Evolutionary conservation across 371 early-diverging fungal genomes (phyloP), one percentile per base, ranked within the genome.

Genomic region (Rhizopus sp.): DNA sequence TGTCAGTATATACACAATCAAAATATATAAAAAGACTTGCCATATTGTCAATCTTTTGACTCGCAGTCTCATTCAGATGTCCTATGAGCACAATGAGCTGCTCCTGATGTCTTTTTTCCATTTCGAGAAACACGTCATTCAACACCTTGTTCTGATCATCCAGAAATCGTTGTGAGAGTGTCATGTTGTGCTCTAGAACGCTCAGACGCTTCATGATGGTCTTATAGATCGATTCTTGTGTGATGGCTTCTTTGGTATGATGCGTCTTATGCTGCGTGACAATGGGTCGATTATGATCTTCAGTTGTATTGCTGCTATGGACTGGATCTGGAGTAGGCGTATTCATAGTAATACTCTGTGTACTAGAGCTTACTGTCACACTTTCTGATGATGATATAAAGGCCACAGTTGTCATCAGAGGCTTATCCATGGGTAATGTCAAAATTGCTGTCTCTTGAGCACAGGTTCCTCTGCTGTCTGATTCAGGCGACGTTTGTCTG

Each of bases 131-230:
- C 6, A 92, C 83, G 5, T 88, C 84, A 65, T 90, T 91, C 32
- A 93, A 78, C 57, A 86, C 83, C 50, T 84, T 81, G 62, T 85
- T 90, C 66, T 94, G 93, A 55, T 94, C 93, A 57, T 94, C 93
- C 62, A 95, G 70, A 56, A 89, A 93, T 50, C 84, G 83, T 57
- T 88, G 86, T 4, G 92, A 88, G 23, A 93, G 60, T 0, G 93
- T 88, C 9, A 89, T 81, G 64, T 93, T 93, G 23, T 85, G 68
- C 67, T 96, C 96, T 7, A 96, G 74, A 13, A 80, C 73, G 44
- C 72, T 74, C 1, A 97, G 73, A 10, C 97, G 83, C 53, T 91
- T 92, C 82, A 92, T 88, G 40, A 97, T 94, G 5, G 88, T 93
- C 57, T 93, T 93, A 72, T 92, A 96, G 37, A 96, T 91, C 51